Conservation (phyloP, 2,329 filamentous ascomycete genomes). For the Trichoderma sp. region DNA sequence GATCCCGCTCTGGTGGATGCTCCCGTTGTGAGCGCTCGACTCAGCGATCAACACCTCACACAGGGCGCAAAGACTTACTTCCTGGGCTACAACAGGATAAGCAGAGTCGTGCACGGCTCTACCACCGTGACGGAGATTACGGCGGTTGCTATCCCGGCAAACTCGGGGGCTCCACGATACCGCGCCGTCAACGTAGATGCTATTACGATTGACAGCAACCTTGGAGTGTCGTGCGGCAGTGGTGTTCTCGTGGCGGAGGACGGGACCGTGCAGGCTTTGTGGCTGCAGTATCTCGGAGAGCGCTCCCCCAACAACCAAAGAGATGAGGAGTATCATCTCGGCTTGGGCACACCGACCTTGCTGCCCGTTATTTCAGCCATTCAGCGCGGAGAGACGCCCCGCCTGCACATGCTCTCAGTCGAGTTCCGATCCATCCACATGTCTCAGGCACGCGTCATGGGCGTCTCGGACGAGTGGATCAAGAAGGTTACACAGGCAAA, state of each 20-base stretch:
- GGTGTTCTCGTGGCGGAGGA: conserved; percentile 89
- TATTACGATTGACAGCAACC: conserved; percentile 91
- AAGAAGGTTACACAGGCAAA: conserved; percentile 85
- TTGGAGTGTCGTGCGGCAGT: conserved; percentile 89
- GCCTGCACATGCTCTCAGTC: conserved; percentile 86
- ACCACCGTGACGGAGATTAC: conserved; percentile 97
- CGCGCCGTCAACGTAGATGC: conserved; percentile 94
- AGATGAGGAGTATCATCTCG: conserved; percentile 95
- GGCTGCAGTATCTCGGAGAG: conserved; percentile 96
- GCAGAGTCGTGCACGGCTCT: conserved; percentile 88
- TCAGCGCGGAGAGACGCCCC: conserved; percentile 74
- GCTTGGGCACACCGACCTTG: conserved; percentile 83
- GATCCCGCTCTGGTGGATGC: conserved; percentile 92
- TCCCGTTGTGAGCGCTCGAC: conserved; percentile 83
- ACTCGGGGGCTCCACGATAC: conserved; percentile 87
- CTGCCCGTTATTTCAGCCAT: conserved; percentile 88
- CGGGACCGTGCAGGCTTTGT: conserved; percentile 90
- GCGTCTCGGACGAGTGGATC: conserved; percentile 94
- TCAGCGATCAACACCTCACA: conserved; percentile 79
- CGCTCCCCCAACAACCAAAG: conserved; percentile 75
- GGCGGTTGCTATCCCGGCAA: conserved; percentile 93
- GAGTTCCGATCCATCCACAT: conserved; percentile 96
- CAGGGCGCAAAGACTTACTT: conserved; percentile 95
- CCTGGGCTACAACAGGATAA: conserved; percentile 96
- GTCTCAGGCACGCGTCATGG: conserved; percentile 96